Evolutionary conservation across 768 basidiomycete species (phyloP).

Genomic region (Trametes elegans): DNA sequence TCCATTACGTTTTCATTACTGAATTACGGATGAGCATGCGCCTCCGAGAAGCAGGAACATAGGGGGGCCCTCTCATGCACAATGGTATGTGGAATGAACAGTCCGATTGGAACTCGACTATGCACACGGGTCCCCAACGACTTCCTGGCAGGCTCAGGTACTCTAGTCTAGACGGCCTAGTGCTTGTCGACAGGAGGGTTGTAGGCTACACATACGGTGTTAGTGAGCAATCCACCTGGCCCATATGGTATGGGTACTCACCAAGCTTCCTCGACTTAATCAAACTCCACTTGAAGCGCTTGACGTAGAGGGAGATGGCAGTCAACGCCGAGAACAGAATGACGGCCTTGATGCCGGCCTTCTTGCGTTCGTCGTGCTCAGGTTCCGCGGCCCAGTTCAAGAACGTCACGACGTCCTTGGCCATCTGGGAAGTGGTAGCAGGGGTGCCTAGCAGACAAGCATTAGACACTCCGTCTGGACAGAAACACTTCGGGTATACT

Average conservation of each 20-base stretch:
- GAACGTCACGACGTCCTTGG: slow-evolving; percentile 97
- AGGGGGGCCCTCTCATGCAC: neutral
- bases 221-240: neutral
- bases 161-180: slow-evolving; percentile 20
- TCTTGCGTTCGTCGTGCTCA: slow-evolving; percentile 97
- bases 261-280: slow-evolving; percentile 94
- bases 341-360: slow-evolving; percentile 92
- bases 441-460: slow-evolving; percentile 70
- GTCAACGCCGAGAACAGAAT: slow-evolving; percentile 88
- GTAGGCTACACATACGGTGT: slow-evolving; percentile 44
- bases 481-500: slow-evolving; percentile 19
- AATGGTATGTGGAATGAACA: slow-evolving; percentile 5
- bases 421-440: slow-evolving; percentile 97
- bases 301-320: slow-evolving; percentile 80
- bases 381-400: slow-evolving; percentile 97
- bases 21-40: neutral
- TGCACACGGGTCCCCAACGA: slow-evolving; percentile 13
- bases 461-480: neutral
- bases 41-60: neutral
- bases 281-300: slow-evolving; percentile 91
- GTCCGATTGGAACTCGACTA: slow-evolving; percentile 17
- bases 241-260: slow-evolving; percentile 41
- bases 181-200: slow-evolving; percentile 55
- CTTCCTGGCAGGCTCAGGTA: slow-evolving; percentile 8
- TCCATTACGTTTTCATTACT: slow-evolving; percentile 16